These are phyloP conservation scores for Eimeria acervulina DNA, from an alignment of 169 alveolate genomes.

Conservation along the genomic window DNA sequence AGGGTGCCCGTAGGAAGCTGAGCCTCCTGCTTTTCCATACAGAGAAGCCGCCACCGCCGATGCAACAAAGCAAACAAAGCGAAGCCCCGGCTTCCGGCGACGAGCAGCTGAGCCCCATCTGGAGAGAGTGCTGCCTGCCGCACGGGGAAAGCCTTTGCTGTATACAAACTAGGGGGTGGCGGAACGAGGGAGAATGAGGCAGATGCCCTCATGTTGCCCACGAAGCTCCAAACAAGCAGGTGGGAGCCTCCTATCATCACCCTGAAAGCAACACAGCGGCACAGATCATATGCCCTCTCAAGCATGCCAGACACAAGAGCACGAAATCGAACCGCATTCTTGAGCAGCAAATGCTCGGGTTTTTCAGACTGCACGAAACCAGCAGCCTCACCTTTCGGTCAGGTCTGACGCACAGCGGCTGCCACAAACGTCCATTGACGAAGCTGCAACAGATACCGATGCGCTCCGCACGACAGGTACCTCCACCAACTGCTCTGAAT, in stretches of 20 bases:
- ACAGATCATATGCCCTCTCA: not conserved
- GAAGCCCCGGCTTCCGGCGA: conserved; percentile 85
- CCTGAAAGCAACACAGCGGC: conserved; percentile 27
- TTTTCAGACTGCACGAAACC: not conserved
- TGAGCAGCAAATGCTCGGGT: not conserved
- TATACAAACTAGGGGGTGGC: conserved; percentile 86
- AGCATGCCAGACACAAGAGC: not conserved
- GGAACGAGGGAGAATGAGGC: conserved; percentile 79
- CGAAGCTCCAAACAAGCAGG: conserved; percentile 57
- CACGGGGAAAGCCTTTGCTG: conserved; percentile 86
- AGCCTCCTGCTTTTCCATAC: conserved; percentile 84
- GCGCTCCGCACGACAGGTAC: conserved; percentile 77
- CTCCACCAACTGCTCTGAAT: conserved; percentile 44
- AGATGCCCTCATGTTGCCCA: conserved; percentile 26
- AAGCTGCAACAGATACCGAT: conserved; percentile 58
- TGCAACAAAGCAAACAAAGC: conserved; percentile 85
- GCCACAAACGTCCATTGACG: conserved; percentile 73
- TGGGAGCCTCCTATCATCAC: conserved; percentile 73
- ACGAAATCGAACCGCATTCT: not conserved
- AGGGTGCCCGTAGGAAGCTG: conserved; percentile 84
- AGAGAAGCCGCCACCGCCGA: conserved; percentile 86
- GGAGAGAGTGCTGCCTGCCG: conserved; percentile 83
- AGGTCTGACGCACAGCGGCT: conserved; percentile 71
- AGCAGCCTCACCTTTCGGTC: conserved; percentile 25
- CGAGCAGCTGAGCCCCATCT: conserved; percentile 81